Evolutionary conservation across 2,329 filamentous ascomycete species (phyloP).

Genomic region (Venturiaceae sp.): DNA sequence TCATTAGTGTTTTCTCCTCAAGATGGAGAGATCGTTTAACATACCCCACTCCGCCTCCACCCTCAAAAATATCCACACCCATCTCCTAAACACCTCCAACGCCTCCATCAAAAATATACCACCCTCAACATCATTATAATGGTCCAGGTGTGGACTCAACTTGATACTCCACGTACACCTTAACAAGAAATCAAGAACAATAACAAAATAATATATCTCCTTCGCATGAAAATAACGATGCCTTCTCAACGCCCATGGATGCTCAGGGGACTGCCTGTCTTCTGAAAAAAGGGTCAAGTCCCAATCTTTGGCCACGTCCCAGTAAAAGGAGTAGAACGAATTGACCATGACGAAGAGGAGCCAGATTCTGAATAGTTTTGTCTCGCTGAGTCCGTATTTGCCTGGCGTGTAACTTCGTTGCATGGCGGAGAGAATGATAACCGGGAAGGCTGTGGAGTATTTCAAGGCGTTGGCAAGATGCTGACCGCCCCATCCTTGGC

Average conservation of each 20-base stretch:
- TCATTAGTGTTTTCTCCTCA: background rate
- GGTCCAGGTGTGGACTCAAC: constrained; percentile 70
- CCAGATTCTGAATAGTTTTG: constrained; percentile 47
- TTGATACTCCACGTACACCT: constrained; percentile 89
- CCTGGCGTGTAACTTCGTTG: constrained; percentile 65
- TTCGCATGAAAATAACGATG: constrained; percentile 63
- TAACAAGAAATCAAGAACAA: constrained; percentile 68
- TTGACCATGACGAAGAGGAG: constrained; percentile 68
- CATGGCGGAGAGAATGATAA: constrained; percentile 70
- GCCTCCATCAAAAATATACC: constrained; percentile 83
- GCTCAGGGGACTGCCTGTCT: constrained; percentile 49
- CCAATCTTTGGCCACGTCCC: constrained; percentile 96
- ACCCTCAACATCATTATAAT: constrained; percentile 76
- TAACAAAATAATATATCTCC: constrained; percentile 72
- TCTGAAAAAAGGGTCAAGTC: constrained; percentile 73
- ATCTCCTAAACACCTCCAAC: constrained; percentile 77
- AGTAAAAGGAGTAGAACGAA: constrained; percentile 94
- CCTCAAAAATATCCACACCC: constrained; percentile 96
- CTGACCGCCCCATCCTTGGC: constrained; percentile 66
- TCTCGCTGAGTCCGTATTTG: constrained; percentile 42
- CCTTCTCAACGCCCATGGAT: constrained; percentile 69
- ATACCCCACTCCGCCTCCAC: constrained; percentile 80
- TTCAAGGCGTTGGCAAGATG: constrained; percentile 92
- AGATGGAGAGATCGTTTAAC: background rate
- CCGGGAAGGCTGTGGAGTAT: constrained; percentile 88